A percentile compares a stretch with the other conserved stretches of the same genome.
These are phyloP conservation scores for Pyrenula aspistea DNA, from an alignment of 495 filamentous ascomycete genomes.

Conservation along the genomic window DNA sequence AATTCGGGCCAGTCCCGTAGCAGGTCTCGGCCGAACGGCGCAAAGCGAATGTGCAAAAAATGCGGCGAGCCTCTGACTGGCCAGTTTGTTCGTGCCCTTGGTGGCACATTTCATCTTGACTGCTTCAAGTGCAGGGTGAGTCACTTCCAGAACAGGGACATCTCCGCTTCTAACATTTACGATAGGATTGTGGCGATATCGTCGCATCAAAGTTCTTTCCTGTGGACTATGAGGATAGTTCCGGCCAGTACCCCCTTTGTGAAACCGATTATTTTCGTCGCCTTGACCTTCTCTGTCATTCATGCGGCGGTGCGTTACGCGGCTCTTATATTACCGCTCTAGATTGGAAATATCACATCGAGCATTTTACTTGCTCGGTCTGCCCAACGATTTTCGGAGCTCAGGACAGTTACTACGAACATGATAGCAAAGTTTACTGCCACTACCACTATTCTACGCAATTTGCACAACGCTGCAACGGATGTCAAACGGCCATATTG, in stretches of 20 bases:
- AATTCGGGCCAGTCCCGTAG: neutral
- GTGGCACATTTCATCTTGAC: slow-evolving; percentile 89
- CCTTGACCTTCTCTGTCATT: slow-evolving; percentile 78
- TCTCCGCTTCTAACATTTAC: slow-evolving; percentile 1
- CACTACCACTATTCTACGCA: slow-evolving; percentile 98
- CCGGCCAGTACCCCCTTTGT: slow-evolving; percentile 86
- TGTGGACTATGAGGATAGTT: slow-evolving; percentile 75
- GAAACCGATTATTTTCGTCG: slow-evolving; percentile 97
- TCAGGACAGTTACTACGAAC: slow-evolving; percentile 97
- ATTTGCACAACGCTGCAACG: slow-evolving; percentile 92
- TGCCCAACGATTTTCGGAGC: slow-evolving; percentile 97
- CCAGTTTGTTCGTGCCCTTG: slow-evolving; percentile 88
- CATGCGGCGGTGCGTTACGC: slow-evolving; percentile 85
- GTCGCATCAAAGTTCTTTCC: slow-evolving; percentile 99
- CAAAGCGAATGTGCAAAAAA: slow-evolving; percentile 61
- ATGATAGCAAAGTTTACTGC: slow-evolving; percentile 92
- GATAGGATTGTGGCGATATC: slow-evolving; percentile 89
- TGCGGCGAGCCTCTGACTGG: slow-evolving; percentile 77
- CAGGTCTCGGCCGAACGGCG: slow-evolving; percentile 31
- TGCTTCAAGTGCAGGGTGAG: slow-evolving; percentile 95
- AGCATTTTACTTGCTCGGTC: slow-evolving; percentile 97
- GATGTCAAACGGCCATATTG: slow-evolving; percentile 93
- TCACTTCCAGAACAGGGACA: slow-evolving; percentile 7
- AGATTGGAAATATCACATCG: slow-evolving; percentile 96
- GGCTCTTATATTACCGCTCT: slow-evolving; percentile 98